Evolutionary conservation across 1,284 basidiomycete genomes (phyloP), one percentile per base, ranked within the genome.

Genomic region (Ceratobasidium sp.): DNA sequence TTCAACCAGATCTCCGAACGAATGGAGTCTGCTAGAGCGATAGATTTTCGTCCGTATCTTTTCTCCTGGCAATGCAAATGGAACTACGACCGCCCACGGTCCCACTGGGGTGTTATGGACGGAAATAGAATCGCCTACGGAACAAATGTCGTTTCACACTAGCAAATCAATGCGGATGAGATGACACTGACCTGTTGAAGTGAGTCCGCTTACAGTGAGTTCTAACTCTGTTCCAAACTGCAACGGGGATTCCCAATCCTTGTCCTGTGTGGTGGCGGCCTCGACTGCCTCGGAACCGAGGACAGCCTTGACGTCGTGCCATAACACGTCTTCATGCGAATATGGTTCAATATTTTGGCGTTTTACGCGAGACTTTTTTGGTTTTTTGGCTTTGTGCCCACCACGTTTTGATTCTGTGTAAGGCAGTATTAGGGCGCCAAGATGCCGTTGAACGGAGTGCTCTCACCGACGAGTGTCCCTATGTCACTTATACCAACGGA

Each of bases 11-110:
- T 94, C 91, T 1, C 87, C 92, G 71, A 85, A 81, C 13, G 91
- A 93, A 76, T 90, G 84, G 71, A 91, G 80, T 41, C 86, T 82
- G 4, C 82, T 81, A 69, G 84, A 81, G 52, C 87, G 84, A 75
- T 88, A 90, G 0, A 96, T 82, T 70, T 85, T 84, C 1, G 85
- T 88, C 41, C 84, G 83, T 49, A 95, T 85, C 25, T 79, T 84
- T 78, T 98, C 95, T 11, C 87, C 88, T 0, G 93, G 91, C 16
- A 97, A 82, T 2, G 87, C 85, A 73, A 94, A 91, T 0, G 94
- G 95, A 0, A 90, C 84, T 30, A 92, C 81, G 39, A 96, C 80
- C 0, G 88, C 87, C 91, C 94, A 96, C 44, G 86, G 83, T 1
- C 81, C 81, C 57, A 80, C 78, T 0, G 79, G 76, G 1, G 78